Conservation (phyloP, 148 eudicot species). For the Chenopodium suecicum region DNA sequence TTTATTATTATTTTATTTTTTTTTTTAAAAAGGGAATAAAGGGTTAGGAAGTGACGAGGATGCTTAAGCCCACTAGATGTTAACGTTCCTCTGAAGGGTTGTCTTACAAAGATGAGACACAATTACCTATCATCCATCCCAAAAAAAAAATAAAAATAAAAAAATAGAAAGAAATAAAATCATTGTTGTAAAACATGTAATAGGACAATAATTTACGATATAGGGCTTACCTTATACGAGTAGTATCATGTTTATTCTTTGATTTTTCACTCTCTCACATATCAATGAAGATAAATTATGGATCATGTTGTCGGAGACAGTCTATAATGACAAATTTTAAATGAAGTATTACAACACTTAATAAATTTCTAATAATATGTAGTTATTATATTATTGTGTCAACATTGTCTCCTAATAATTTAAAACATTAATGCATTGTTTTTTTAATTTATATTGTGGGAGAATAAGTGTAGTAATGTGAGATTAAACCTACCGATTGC, state of each 20-base stretch:
- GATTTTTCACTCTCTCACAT: background rate
- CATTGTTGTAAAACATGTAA: background rate
- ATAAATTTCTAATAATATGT: background rate
- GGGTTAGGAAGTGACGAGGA: constrained; percentile 10
- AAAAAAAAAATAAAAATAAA: background rate
- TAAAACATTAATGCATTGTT: no score
- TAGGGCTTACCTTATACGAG: background rate
- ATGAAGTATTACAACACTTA: background rate
- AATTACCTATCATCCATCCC: background rate
- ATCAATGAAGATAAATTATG: background rate
- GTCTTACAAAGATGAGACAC: constrained; percentile 28
- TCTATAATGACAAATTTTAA: no score
- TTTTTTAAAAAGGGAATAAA: background rate
- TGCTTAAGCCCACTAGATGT: background rate
- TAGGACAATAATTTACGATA: background rate
- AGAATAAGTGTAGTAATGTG: no score
- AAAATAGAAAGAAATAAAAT: background rate
- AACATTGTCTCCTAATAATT: no score
- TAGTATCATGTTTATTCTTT: background rate
- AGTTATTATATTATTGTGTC: no score
- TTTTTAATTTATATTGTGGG: no score
- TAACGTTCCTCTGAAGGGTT: constrained; percentile 1
- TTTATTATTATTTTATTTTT: no score
- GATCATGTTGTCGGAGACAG: background rate
- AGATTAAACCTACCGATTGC: no score